Base-by-base conservation (phyloP, 2,329 filamentous ascomycete genomes). In the Exserohilum turcica region DNA sequence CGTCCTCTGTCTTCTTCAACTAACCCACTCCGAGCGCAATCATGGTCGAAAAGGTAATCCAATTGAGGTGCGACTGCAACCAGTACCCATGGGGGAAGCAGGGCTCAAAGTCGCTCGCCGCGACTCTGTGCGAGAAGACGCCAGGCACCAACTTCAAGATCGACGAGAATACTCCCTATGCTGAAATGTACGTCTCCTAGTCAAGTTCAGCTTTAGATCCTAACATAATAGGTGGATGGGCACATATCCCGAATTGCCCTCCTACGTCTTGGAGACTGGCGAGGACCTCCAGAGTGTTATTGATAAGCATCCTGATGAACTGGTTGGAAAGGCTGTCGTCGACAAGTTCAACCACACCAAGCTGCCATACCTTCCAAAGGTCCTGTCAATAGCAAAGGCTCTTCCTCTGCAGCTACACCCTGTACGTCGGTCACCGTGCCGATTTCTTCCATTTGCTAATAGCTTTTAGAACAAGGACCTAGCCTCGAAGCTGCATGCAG, bases 351-450 rank as follows among this genome's bases (percentile, higher is more conserved):
- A 84, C 18, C 76, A 79, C 40, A 77, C 77, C 2, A 86, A 89
- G 59, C 76, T 92, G 2, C 89, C 88, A 1, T 92, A 85, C 68
- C 77, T 92, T 0, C 88, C 88, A 7, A 92, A 92, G 78, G 85
- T 92, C 36, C 78, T 92, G 1, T 91, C 88, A 7, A 91, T 92
- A 66, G 80, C 81, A 32, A 91, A 91, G 71, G 88, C 89, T 0
- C 80, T 92, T 0, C 89, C 88, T 0, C 78, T 92, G 2, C 89
- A 92, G 67, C 81, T 91, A 12, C 89, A 92, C 59, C 89, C 88
- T 3, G 73, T 75, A 62, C 5, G 62, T 60, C 5, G 9, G 9
- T 12, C 8, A 28, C 32, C 18, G 7, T 5, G 32, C 24, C 28
- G n/a, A 12, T 12, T n/a, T 21, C 3, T 0, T 40, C 9, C 16